Conservation (phyloP, 2,329 filamentous ascomycete genomes). For the Zymoseptoria brevis region DNA sequence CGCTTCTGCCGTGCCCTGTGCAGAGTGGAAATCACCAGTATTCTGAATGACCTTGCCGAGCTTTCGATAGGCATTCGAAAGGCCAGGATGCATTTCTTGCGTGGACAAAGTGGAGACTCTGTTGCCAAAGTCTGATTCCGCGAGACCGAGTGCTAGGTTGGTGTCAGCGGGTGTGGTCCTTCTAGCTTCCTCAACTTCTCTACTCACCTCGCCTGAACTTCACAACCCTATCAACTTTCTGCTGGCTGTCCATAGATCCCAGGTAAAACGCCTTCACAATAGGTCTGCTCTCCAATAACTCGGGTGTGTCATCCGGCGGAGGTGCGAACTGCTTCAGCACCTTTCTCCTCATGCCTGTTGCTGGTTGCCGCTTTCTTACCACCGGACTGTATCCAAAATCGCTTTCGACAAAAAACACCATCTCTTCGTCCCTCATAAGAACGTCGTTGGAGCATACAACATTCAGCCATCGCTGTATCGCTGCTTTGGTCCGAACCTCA, state of each 20-base stretch:
- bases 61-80: slow-evolving; percentile 87
- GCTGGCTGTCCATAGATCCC: slow-evolving; percentile 90
- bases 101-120: slow-evolving; percentile 80
- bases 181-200: not conserved
- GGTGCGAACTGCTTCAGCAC: slow-evolving; percentile 97
- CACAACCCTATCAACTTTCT: slow-evolving; percentile 91
- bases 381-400: slow-evolving; percentile 97
- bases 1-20: slow-evolving; percentile 92
- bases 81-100: slow-evolving; percentile 81
- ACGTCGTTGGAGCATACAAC: slow-evolving; percentile 87
- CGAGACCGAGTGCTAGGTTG: slow-evolving; percentile 70
- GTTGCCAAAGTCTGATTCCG: slow-evolving; percentile 87
- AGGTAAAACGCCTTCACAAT: slow-evolving; percentile 94
- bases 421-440: slow-evolving; percentile 90
- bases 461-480: slow-evolving; percentile 92
- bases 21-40: slow-evolving; percentile 89
- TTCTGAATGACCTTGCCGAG: slow-evolving; percentile 89
- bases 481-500: slow-evolving; percentile 76
- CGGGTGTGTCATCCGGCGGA: slow-evolving; percentile 91
- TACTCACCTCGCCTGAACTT: slow-evolving; percentile 77
- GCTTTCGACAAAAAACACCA: slow-evolving; percentile 97
- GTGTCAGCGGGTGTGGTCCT: slow-evolving; percentile 24
- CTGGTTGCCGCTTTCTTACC: slow-evolving; percentile 90
- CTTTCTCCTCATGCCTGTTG: slow-evolving; percentile 88
- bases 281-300: slow-evolving; percentile 81